Percentiles rank a stretch among this genome's conserved stretches.
Conservation (phyloP, 192 early-diverging fungal genomes). For the Coemansia sp. region DNA sequence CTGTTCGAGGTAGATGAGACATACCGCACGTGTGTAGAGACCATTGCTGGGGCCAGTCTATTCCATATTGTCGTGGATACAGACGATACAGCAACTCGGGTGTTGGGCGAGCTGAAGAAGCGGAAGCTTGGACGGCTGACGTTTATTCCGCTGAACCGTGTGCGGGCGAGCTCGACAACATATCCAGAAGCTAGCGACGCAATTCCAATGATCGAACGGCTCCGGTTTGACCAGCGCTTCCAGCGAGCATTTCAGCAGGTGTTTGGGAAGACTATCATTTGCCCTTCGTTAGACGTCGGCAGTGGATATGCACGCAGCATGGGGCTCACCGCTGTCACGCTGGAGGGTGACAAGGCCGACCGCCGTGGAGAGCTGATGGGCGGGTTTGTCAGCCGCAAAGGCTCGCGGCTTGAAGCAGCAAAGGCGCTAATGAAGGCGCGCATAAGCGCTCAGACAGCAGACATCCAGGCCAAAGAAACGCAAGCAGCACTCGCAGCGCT, state of each 20-base stretch:
- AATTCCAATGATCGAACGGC: constrained; percentile 78
- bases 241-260: constrained; percentile 83
- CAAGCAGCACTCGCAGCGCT: constrained; percentile 34
- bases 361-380: constrained; percentile 90
- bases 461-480: constrained; percentile 24
- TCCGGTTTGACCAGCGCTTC: constrained; percentile 70
- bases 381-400: constrained; percentile 75
- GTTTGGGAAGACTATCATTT: constrained; percentile 89
- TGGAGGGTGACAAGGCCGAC: constrained; percentile 91
- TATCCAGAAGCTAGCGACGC: constrained; percentile 72
- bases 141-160: constrained; percentile 92
- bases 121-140: constrained; percentile 83
- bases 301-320: constrained; percentile 73
- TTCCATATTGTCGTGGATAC: constrained; percentile 97
- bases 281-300: constrained; percentile 78
- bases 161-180: constrained; percentile 59
- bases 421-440: constrained; percentile 54
- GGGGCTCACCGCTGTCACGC: constrained; percentile 80
- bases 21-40: constrained; percentile 85
- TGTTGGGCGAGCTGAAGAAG: constrained; percentile 57
- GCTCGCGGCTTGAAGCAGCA: constrained; percentile 74
- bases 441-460: constrained; percentile 20
- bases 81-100: constrained; percentile 79
- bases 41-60: constrained; percentile 80
- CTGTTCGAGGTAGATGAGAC: constrained; percentile 85